A percentile compares a stretch with the other conserved stretches of the same genome.
Evolutionary conservation across 2,329 filamentous ascomycete species (phyloP).

Genomic region (Trichocomaceae sp.): DNA sequence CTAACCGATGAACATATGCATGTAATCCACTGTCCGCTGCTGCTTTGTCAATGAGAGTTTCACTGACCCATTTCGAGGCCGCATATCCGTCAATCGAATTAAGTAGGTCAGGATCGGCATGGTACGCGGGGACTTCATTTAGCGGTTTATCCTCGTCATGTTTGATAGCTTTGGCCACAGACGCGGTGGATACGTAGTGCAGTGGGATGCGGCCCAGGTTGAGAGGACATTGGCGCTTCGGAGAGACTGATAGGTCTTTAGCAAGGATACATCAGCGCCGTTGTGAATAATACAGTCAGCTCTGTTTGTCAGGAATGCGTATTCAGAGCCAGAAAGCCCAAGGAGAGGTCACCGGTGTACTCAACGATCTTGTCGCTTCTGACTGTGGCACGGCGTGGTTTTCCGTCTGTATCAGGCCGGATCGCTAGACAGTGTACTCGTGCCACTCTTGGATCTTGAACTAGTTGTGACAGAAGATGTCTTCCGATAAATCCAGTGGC

Average conservation of each 20-base stretch:
- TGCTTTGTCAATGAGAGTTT: conserved; percentile 30
- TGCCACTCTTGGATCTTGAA: conserved; percentile 24
- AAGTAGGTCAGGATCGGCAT: conserved; percentile 8
- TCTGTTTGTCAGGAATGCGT: conserved; percentile 20
- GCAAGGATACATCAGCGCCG: conserved; percentile 36
- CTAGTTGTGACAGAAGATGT: conserved; percentile 34
- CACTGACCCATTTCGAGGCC: conserved; percentile 36
- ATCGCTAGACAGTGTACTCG: conserved; percentile 42
- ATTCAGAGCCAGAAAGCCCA: conserved; percentile 20
- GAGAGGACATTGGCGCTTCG: conserved; percentile 21
- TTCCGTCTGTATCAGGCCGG: conserved; percentile 1
- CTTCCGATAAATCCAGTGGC: conserved; percentile 34
- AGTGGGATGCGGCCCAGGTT: conserved; percentile 22
- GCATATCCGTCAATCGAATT: conserved; percentile 28
- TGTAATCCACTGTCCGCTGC: background rate
- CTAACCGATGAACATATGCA: conserved; percentile 1
- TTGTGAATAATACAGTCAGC: conserved; percentile 50
- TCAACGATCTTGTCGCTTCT: conserved; percentile 26
- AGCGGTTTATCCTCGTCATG: background rate
- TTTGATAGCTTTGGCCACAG: background rate
- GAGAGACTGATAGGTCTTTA: conserved; percentile 25
- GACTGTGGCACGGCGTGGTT: background rate
- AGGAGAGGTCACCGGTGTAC: conserved; percentile 39
- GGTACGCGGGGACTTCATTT: conserved; percentile 15
- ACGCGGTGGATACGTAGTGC: conserved; percentile 28